These are phyloP conservation scores for Sicyos baderoa DNA, from an alignment of 306 rosid species.

Conservation along the genomic window DNA sequence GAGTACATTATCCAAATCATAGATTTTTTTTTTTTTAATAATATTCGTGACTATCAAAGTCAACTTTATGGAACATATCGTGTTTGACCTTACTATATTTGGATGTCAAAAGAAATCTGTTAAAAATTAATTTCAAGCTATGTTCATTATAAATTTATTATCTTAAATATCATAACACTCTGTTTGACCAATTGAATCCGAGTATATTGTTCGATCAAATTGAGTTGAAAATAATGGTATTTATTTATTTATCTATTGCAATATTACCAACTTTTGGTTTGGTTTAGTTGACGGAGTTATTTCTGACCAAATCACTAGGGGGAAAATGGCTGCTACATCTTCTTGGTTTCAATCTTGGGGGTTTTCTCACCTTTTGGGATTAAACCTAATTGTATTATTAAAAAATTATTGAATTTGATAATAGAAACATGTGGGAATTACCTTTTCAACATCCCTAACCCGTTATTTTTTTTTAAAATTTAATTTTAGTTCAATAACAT, in stretches of 20 bases:
- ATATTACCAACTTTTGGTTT: background rate
- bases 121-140: too few relatives aligned
- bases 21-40: too few relatives aligned
- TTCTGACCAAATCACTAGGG: conserved; percentile 13
- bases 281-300: too few relatives aligned
- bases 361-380: background rate
- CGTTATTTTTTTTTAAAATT: background rate
- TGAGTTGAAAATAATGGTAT: background rate
- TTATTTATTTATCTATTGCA: background rate
- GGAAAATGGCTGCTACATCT: background rate
- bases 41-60: too few relatives aligned
- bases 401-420: background rate
- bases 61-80: too few relatives aligned
- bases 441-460: background rate
- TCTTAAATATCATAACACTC: too few relatives aligned
- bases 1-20: background rate
- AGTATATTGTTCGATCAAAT: too few relatives aligned
- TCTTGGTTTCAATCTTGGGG: background rate
- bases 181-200: too few relatives aligned
- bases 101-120: too few relatives aligned
- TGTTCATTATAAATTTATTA: too few relatives aligned
- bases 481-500: too few relatives aligned
- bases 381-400: background rate
- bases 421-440: conserved; percentile 1
- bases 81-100: too few relatives aligned